Percentiles rank a stretch among this genome's conserved stretches.
These are phyloP conservation scores for Coriaria nepalensis DNA, from an alignment of 306 rosid genomes.

Conservation along the genomic window DNA sequence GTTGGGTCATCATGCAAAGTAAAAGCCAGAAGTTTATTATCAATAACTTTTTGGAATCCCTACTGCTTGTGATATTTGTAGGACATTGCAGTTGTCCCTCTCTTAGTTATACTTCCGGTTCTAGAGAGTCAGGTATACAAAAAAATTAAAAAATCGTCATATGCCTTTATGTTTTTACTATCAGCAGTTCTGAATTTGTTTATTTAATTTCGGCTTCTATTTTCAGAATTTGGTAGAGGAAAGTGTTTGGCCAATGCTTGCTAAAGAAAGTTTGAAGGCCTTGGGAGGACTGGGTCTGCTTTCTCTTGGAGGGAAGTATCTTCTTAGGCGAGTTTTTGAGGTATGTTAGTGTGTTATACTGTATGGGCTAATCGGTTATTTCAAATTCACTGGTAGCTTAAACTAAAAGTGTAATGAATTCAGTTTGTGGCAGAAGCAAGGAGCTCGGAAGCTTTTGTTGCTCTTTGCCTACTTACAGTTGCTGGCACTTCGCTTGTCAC, in stretches of 20 bases:
- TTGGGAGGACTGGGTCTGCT: slow-evolving; percentile 89
- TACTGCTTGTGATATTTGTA: slow-evolving; percentile 44
- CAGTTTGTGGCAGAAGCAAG: slow-evolving; percentile 99
- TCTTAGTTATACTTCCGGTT: slow-evolving; percentile 90
- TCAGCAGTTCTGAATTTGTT: neutral
- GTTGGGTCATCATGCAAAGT: slow-evolving; percentile 11
- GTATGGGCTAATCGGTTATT: slow-evolving; percentile 9
- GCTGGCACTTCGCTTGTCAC: slow-evolving; percentile 92
- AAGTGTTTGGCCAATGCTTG: slow-evolving; percentile 94
- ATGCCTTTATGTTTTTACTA: neutral
- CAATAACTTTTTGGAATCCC: slow-evolving; percentile 18
- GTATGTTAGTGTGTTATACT: slow-evolving; percentile 24
- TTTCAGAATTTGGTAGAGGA: slow-evolving; percentile 54
- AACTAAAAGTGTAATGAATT: slow-evolving; percentile 24
- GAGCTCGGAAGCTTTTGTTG: slow-evolving; percentile 99
- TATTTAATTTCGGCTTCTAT: slow-evolving; percentile 1
- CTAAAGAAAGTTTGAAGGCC: slow-evolving; percentile 91
- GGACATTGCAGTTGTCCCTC: slow-evolving; percentile 99
- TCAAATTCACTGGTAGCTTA: slow-evolving; percentile 13
- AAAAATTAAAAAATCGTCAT: slow-evolving; percentile 1
- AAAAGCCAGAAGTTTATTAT: slow-evolving; percentile 9
- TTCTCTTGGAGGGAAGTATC: slow-evolving; percentile 83
- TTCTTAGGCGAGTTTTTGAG: slow-evolving; percentile 95
- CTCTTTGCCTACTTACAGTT: slow-evolving; percentile 89
- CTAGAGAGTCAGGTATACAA: slow-evolving; percentile 87